phyloP scores from a whole-genome alignment of 2,329 filamentous ascomycete species.

The Diplocarpon mali region DNA sequence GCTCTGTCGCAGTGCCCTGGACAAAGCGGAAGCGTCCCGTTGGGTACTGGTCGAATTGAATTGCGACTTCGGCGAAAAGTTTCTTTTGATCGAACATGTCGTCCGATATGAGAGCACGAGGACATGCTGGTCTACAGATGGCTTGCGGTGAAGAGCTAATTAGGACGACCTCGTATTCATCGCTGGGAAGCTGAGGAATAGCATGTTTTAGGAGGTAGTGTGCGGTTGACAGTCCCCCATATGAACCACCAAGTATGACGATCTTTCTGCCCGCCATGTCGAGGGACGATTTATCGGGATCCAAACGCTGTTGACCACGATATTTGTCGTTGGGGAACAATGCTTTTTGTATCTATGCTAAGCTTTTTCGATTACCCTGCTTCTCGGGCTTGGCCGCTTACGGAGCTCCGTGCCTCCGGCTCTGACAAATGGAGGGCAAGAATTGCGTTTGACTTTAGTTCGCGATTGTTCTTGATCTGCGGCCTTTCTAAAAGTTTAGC shows the following conservation, averaged over 20 bases:
- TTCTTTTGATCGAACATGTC: constrained; percentile 33
- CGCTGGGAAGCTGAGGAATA: constrained; percentile 31
- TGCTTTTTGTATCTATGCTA: no score
- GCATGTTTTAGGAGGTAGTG: constrained; percentile 44
- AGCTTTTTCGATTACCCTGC: no score
- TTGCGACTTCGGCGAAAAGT: constrained; percentile 34
- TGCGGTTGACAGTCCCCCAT: constrained; percentile 38
- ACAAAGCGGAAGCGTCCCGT: constrained; percentile 32
- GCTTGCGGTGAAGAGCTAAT: constrained; percentile 33
- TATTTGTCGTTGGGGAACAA: no score
- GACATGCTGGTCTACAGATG: constrained; percentile 34
- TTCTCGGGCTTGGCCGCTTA: no score
- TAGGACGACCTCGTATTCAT: constrained; percentile 32
- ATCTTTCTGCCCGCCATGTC: constrained; percentile 26
- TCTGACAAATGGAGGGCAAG: no score
- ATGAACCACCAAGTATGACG: constrained; percentile 43
- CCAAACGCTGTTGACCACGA: no score
- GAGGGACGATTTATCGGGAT: not conserved
- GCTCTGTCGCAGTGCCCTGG: constrained; percentile 30
- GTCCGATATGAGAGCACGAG: constrained; percentile 37
- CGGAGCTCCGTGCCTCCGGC: no score
- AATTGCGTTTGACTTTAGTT: no score
- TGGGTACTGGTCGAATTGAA: constrained; percentile 32
- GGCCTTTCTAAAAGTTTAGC: no score
- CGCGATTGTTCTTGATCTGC: no score